Evolutionary conservation across 1,139 yeast genomes (phyloP).

Genomic region (Saccharomyces hybrid): DNA sequence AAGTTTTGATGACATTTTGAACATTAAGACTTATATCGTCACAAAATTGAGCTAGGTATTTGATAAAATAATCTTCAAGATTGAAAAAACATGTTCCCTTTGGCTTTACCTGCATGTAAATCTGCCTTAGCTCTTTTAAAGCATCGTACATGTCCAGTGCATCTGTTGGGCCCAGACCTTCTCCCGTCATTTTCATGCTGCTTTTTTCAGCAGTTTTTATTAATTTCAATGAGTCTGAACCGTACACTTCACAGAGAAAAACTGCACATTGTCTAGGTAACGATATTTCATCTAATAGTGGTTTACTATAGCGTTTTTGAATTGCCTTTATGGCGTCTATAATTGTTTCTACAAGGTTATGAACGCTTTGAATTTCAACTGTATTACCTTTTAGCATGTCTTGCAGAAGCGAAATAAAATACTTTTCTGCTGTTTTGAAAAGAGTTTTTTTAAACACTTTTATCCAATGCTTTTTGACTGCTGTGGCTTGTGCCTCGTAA

Average conservation of each 20-base stretch:
- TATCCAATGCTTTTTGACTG: constrained; percentile 45
- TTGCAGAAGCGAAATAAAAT: constrained; percentile 52
- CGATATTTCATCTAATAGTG: constrained; percentile 51
- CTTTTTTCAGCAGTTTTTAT: constrained; percentile 47
- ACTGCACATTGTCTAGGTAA: constrained; percentile 52
- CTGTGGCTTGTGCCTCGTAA: constrained; percentile 26
- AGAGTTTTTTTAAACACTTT: constrained; percentile 42
- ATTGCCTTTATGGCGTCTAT: constrained; percentile 44
- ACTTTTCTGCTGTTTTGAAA: constrained; percentile 46
- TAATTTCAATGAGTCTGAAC: constrained; percentile 58
- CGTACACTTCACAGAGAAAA: constrained; percentile 52
- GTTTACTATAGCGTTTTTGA: constrained; percentile 55
- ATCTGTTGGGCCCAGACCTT: constrained; percentile 47
- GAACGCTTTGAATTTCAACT: constrained; percentile 49
- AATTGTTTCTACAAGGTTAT: constrained; percentile 53
- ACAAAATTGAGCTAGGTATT: constrained; percentile 52
- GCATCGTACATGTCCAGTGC: constrained; percentile 54
- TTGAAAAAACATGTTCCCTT: constrained; percentile 42
- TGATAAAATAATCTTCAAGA: constrained; percentile 53
- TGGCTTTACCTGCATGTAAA: constrained; percentile 45
- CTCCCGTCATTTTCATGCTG: constrained; percentile 34
- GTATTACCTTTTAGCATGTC: constrained; percentile 61
- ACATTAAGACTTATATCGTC: constrained; percentile 46
- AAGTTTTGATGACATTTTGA: constrained; percentile 44
- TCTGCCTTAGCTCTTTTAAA: constrained; percentile 48